Evolutionary conservation across 2,329 filamentous ascomycete species (phyloP), one percentile per base, ranked within the genome.

Genomic region (Fusarium armeniacum): DNA sequence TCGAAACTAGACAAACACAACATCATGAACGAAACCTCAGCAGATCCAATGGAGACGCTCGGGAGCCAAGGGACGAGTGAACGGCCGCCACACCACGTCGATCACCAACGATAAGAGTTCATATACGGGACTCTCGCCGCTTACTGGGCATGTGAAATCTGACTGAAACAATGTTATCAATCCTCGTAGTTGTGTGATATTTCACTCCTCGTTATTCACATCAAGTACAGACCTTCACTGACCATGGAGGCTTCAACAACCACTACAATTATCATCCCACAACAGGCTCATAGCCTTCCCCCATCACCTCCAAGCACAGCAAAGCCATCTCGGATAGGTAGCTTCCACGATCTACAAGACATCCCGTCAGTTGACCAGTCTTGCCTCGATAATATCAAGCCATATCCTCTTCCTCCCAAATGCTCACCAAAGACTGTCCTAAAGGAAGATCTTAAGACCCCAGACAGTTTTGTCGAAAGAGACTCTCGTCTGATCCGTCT

Each of bases 401-500:
- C 58, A 5, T 89, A 93, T 62, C 86, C 92, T 24, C 82, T 97
- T 6, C 93, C 93, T 15, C 93, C 93, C 12, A 84, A 83, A 24
- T 85, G 88, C 7, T 85, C 78, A 49, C 83, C 88, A 6, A 89
- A 86, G 49, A 81, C 85, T 43, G 87, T 96, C 15, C 83, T 97
- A 8, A 83, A 89, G n/a, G 81, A 93, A 74, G 94, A 97, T 77
- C 84, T 92, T 68, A 91, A 91, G 67, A 98, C 94, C 1, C 94
- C 94, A 11, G 94, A 98, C 76, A 83, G 81, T 70, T 93, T 95
- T 82, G 92, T 98, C 22, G 85, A 90, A 24, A 86, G 94, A 77
- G 94, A 97, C 80, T 84, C 91, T 1, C 87, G 94, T 41, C 83
- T 98, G 18, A 96, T 98, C 69, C 87, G 94, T 52, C 83, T 98